phyloP scores from a whole-genome alignment of 176 grass and related monocot species.

The Saccharum spontaneum region DNA sequence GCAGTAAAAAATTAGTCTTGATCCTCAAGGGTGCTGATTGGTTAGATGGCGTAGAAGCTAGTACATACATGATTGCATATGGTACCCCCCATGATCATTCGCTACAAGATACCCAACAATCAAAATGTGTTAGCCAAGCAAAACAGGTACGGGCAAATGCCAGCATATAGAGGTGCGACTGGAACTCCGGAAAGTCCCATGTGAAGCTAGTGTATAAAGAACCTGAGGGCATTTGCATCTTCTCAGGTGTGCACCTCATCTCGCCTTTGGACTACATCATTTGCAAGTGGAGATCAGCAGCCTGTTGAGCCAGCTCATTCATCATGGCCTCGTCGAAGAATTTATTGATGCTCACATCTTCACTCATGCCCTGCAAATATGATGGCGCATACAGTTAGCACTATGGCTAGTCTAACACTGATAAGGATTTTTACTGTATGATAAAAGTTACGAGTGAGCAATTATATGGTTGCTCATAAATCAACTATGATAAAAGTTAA shows the following conservation, averaged over 20 bases:
- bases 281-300: slow-evolving; percentile 82
- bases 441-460: background rate
- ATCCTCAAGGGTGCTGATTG: background rate
- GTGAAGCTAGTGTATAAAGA: background rate
- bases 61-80: slow-evolving; percentile 33
- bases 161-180: background rate
- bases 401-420: background rate
- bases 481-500: background rate
- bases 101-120: slow-evolving; percentile 2
- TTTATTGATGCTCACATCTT: slow-evolving; percentile 97
- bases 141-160: background rate
- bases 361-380: slow-evolving; percentile 87
- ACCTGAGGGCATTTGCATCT: background rate
- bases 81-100: background rate
- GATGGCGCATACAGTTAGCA: slow-evolving; percentile 4
- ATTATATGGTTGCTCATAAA: background rate
- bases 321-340: slow-evolving; percentile 99
- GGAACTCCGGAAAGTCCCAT: background rate
- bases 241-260: background rate
- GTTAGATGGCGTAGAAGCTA: slow-evolving; percentile 19
- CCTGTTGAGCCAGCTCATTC: slow-evolving; percentile 91
- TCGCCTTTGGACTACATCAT: slow-evolving; percentile 58
- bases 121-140: slow-evolving; percentile 4
- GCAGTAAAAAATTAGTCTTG: background rate
- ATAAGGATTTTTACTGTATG: background rate